Evolutionary conservation across 495 filamentous ascomycete genomes (phyloP).

Genomic region (Letharia columbiana): DNA sequence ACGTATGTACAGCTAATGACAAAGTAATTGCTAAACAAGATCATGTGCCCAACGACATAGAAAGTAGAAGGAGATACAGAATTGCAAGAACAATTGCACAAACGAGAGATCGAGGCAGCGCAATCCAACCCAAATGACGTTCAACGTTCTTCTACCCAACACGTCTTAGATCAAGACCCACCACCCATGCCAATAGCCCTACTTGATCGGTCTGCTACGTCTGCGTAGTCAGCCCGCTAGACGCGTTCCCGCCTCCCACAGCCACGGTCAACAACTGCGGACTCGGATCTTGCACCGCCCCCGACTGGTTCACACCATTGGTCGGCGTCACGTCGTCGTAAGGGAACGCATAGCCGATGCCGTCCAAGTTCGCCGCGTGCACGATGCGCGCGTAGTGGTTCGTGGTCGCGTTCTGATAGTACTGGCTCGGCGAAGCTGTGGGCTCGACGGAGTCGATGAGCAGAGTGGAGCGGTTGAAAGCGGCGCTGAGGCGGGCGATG

Average conservation of each 20-base stretch:
- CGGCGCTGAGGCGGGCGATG: slow-evolving; percentile 57
- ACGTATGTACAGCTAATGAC: not conserved
- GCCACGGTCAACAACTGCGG: slow-evolving; percentile 53
- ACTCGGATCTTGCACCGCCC: slow-evolving; percentile 49
- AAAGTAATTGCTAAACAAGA: not conserved
- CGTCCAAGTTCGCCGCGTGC: slow-evolving; percentile 53
- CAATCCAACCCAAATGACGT: not conserved
- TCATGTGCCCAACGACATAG: not conserved
- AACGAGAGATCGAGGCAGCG: not conserved
- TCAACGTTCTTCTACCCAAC: slow-evolving; percentile 3
- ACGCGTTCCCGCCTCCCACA: slow-evolving; percentile 45
- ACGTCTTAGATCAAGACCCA: not conserved
- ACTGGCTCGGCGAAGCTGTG: slow-evolving; percentile 36
- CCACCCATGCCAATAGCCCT: not conserved
- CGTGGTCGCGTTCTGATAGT: slow-evolving; percentile 49
- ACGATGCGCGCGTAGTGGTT: slow-evolving; percentile 67
- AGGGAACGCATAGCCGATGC: slow-evolving; percentile 65
- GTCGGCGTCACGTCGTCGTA: slow-evolving; percentile 65
- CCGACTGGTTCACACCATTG: slow-evolving; percentile 51
- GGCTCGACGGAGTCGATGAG: slow-evolving; percentile 43
- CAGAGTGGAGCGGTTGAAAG: slow-evolving; percentile 59
- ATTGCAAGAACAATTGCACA: not conserved
- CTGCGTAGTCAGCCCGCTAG: slow-evolving; percentile 4
- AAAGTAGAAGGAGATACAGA: not conserved
- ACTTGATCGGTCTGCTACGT: not conserved